These are phyloP conservation scores for Eutypa lata DNA, from an alignment of 2,329 filamentous ascomycete species.

Conservation along the genomic window DNA sequence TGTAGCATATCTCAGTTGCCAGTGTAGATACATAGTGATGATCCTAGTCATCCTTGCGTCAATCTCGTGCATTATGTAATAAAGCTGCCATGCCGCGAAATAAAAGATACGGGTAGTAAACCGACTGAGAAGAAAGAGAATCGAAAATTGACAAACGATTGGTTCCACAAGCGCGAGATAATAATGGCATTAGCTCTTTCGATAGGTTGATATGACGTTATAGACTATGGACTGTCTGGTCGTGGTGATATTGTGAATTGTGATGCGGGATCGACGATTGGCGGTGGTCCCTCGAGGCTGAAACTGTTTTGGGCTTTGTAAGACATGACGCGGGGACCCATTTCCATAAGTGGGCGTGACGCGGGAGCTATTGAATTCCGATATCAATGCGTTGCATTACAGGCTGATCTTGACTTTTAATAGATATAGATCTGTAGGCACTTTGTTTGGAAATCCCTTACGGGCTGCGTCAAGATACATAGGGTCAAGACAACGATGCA, in stretches of 20 bases:
- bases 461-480: background rate
- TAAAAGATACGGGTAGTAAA: too few species aligned
- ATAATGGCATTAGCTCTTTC: too few species aligned
- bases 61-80: too few species aligned
- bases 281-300: constrained; percentile 16
- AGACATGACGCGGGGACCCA: background rate
- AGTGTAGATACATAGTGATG: too few species aligned
- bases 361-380: background rate
- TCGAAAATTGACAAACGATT: too few species aligned
- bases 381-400: background rate
- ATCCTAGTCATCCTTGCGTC: too few species aligned
- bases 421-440: background rate
- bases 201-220: too few species aligned
- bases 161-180: too few species aligned
- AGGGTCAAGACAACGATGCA: background rate
- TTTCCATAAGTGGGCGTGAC: constrained; percentile 2
- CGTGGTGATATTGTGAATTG: constrained; percentile 9
- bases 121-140: too few species aligned
- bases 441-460: background rate
- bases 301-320: constrained; percentile 18
- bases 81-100: too few species aligned
- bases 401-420: background rate
- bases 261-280: constrained; percentile 20
- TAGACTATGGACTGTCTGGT: background rate
- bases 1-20: too few species aligned